phyloP scores from a whole-genome alignment of 164 flowering plant species.

The Chimonanthus salicifolius region DNA sequence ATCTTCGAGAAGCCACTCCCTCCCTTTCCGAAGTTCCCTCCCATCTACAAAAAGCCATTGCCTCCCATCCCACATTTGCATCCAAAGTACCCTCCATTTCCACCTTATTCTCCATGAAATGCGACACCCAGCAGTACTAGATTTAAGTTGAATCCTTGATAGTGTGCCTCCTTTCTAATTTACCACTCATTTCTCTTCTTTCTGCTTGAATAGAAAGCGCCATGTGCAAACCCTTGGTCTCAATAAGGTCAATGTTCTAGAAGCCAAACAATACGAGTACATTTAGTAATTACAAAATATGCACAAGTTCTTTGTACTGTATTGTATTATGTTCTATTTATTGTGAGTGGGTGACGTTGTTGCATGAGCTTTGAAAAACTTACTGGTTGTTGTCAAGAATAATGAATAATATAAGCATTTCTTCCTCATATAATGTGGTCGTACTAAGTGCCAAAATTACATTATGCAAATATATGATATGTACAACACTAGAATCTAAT shows the following conservation, averaged over 20 bases:
- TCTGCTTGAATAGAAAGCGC: not conserved
- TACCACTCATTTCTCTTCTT: not conserved
- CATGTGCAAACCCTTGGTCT: not conserved
- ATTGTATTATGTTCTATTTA: no score
- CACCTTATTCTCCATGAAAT: not conserved
- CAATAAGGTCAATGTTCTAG: not conserved
- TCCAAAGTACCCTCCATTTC: conserved; percentile 1
- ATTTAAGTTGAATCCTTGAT: not conserved
- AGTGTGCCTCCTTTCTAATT: not conserved
- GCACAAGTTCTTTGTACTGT: no score
- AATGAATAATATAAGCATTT: no score
- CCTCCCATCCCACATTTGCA: conserved; percentile 1
- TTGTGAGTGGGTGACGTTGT: no score
- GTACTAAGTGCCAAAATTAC: no score
- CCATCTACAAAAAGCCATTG: not conserved
- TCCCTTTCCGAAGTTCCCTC: not conserved
- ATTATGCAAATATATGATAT: no score
- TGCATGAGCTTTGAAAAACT: no score
- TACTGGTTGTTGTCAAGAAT: no score
- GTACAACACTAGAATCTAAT: no score
- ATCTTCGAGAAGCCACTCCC: not conserved
- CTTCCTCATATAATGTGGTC: no score
- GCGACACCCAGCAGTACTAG: not conserved
- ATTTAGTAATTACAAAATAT: no score
- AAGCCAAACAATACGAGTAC: no score